A percentile compares a stretch with the other conserved stretches of the same genome.
Evolutionary conservation across 1,284 basidiomycete genomes (phyloP).

Genomic region (Rhodotorula sp.): DNA sequence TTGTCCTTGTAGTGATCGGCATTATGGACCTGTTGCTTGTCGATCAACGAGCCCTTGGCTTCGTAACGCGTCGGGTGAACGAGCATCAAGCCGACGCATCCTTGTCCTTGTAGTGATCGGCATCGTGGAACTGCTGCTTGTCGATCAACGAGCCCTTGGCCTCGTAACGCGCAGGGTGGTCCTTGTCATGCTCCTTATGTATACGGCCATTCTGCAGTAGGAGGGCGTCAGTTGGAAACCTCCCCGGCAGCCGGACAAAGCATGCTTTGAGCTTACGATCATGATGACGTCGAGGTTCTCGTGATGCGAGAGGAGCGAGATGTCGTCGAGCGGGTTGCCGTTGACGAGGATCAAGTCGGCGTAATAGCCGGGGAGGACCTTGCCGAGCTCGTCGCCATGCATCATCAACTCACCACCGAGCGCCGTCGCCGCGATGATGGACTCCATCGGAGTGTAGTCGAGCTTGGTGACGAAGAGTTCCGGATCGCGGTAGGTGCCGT

Average conservation of each 20-base stretch:
- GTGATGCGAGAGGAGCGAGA: conserved; percentile 45
- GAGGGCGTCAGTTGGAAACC: too few relatives aligned
- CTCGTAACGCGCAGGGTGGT: conserved; percentile 12
- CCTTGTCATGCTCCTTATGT: conserved; percentile 13
- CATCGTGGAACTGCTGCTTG: conserved; percentile 1
- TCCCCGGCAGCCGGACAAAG: background rate
- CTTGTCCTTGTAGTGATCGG: background rate
- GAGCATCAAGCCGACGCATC: background rate
- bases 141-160: conserved; percentile 5
- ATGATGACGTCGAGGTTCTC: conserved; percentile 47
- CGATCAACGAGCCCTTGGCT: conserved; percentile 4
- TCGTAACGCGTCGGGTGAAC: conserved; percentile 6
- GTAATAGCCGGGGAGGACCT: conserved; percentile 50
- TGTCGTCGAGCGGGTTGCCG: conserved; percentile 50
- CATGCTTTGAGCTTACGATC: background rate
- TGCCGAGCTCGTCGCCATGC: conserved; percentile 49
- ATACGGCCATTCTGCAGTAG: conserved; percentile 13
- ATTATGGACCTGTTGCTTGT: background rate
- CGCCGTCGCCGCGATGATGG: conserved; percentile 50
- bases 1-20: background rate
- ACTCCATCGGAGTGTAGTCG: conserved; percentile 50
- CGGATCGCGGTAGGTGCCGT: conserved; percentile 51
- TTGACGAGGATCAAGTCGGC: conserved; percentile 49
- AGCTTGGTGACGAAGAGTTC: conserved; percentile 51
- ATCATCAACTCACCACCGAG: conserved; percentile 51